Evolutionary conservation across 1,284 basidiomycete genomes (phyloP), one percentile per base, ranked within the genome.

Genomic region (Coriolopsis trogii): DNA sequence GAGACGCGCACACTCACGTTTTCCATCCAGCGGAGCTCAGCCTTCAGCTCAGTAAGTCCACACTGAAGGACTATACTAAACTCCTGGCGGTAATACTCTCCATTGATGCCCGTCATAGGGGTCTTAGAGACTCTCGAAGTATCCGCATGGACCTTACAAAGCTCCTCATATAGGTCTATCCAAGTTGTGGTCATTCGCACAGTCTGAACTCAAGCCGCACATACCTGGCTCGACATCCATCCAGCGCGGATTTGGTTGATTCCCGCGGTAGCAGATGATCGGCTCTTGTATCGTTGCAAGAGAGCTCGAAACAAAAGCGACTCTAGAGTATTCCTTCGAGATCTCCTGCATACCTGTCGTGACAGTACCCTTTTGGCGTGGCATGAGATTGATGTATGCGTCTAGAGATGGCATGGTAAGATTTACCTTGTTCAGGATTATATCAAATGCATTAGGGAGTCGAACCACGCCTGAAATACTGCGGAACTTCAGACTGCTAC

Each of bases 51-150:
- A 0, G 77, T n/a, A n/a, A n/a, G 61, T 6, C 81, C 81, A 49
- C 79, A 80, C 41, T 71, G 67, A 41, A 82, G 65, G 16, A 82
- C 68, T 44, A 83, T 67, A 18, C 76, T 73, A 56, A 73, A 80
- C 12, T 68, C 62, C 38, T 74, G 70, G 31, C 64, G 59, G 53
- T 73, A 81, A 41, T 69, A 74, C 6, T 47, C 41, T n/a, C 66
- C 65, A 0, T 37, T 41, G 5, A 51, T 13, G 2, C 63, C 67
- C 3, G 20, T 9, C 6, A 29, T 34, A 13, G 47, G 41, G 3
- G 37, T 41, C 26, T 60, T 67, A 20, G 62, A 58, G 8, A 76
- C 63, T 24, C 64, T 55, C 0, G 73, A 67, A 0, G 74, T 70
- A 46, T 81, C 73, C 2, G 70, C 73, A 31, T 63, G 61, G 3